A percentile compares a stretch with the other conserved stretches of the same genome.
Evolutionary conservation across 139 green algal genomes (phyloP).

Genomic region (Chlamydomonas eustigma): DNA sequence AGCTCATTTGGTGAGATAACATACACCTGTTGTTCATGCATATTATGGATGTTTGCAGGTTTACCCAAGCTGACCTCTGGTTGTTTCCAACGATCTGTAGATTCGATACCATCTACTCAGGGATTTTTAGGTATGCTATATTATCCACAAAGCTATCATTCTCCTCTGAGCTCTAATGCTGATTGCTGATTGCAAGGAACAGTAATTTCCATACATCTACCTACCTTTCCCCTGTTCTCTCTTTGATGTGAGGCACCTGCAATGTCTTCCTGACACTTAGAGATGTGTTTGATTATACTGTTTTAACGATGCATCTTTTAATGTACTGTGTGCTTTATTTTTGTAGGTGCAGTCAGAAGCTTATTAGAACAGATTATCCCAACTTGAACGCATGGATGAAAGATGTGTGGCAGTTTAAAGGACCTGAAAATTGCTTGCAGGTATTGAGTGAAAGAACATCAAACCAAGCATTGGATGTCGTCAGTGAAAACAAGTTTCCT

Average conservation of each 20-base stretch:
- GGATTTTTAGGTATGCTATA: slow-evolving; percentile 12
- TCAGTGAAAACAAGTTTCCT: too few species aligned
- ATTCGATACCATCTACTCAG: slow-evolving; percentile 62
- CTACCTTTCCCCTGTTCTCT: not conserved
- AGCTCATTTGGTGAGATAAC: too few species aligned
- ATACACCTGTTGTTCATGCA: too few species aligned
- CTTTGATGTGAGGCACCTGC: not conserved
- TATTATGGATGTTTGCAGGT: too few species aligned
- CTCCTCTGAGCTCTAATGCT: too few species aligned
- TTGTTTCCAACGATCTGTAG: slow-evolving; percentile 79
- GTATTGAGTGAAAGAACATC: too few species aligned
- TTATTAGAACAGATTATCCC: slow-evolving; percentile 69
- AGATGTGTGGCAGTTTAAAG: slow-evolving; percentile 72
- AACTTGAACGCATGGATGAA: slow-evolving; percentile 73
- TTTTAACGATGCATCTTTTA: too few species aligned
- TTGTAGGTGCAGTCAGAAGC: slow-evolving; percentile 18
- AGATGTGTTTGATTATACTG: too few species aligned
- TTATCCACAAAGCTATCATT: too few species aligned
- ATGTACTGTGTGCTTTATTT: too few species aligned
- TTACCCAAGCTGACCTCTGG: slow-evolving; percentile 78
- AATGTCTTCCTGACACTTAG: too few species aligned
- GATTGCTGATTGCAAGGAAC: not conserved
- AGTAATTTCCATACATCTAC: not conserved
- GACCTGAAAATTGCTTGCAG: slow-evolving; percentile 43
- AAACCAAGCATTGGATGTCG: too few species aligned